Base-by-base conservation (phyloP, 208 protist genomes). In the Porcisia deanei region DNA sequence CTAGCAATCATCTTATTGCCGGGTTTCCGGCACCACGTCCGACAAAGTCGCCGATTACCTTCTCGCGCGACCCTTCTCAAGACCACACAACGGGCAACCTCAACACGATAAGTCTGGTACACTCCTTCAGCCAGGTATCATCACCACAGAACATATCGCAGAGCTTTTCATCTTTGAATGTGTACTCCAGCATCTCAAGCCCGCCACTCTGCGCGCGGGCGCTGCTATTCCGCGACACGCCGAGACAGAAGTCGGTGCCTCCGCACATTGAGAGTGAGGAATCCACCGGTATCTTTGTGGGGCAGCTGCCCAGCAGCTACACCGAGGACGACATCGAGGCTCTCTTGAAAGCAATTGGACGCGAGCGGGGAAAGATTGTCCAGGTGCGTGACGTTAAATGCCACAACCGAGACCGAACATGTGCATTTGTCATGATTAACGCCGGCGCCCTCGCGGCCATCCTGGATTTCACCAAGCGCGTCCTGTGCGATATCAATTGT, bases 351-450 rank as follows among this genome's bases (percentile, higher is more conserved):
- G 85, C 86, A 2, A 89, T 96, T 60, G 91, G 85, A 45, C 78
- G 79, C 39, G 82, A 90, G 65, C 70, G 80, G 39, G 84, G 84
- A 14, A 79, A 86, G 45, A 52, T 74, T 6, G 86, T 96, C 63
- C 84, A 93, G 66, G 86, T 93, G 18, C 84, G 88, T 47, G 89
- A 93, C 67, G 89, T 96, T 58, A 96, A 96, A 80, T 88, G 84
- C 63, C 91, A 96, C 80, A 87, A 87, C 71, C 84, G 86, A n/a
- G 89, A 92, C 63, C 89, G 88, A 16, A 94, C 91, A 7, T 96
- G 91, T 71, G 91, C 91, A n/a, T 96, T 96, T 79, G 83, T 96
- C 14, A 85, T 92, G 82, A 81, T 94, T 65, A 96, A 96, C 74
- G 76, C 80, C 16, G 75, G 83, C 53, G 88, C 88, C 9, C 74